Evolutionary conservation across 2,329 filamentous ascomycete species (phyloP).

Genomic region (Botrytis medusae): DNA sequence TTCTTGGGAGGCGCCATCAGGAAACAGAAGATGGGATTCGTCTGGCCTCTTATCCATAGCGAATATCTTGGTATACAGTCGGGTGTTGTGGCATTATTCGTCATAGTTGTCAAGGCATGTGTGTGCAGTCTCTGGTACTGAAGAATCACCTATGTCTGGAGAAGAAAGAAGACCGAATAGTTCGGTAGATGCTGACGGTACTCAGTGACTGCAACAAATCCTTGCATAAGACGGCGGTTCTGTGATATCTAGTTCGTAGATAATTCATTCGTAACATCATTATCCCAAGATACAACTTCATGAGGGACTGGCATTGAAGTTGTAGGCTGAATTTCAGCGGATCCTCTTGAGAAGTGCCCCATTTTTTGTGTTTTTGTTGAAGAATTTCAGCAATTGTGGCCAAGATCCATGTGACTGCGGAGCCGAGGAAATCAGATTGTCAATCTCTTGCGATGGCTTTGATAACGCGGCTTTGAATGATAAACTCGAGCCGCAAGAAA

Average conservation of each 20-base stretch:
- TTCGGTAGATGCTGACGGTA: constrained; percentile 22
- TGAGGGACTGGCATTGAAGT: background rate
- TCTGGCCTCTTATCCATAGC: background rate
- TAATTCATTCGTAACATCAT: background rate
- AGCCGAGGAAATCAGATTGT: background rate
- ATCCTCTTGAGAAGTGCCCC: no score
- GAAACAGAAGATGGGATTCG: background rate
- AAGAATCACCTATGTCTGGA: constrained; percentile 30
- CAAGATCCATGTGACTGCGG: background rate
- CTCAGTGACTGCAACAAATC: background rate
- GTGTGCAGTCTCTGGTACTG: constrained; percentile 33
- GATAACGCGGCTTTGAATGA: background rate
- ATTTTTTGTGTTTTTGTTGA: no score
- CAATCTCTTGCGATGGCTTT: background rate
- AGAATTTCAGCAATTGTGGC: background rate
- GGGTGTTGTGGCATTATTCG: constrained; percentile 16
- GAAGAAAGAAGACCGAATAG: constrained; percentile 30
- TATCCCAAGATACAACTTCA: background rate
- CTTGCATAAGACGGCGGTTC: constrained; percentile 21
- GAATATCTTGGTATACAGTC: background rate
- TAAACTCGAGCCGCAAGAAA: background rate
- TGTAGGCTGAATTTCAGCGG: background rate
- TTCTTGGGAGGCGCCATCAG: background rate
- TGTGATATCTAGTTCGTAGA: constrained; percentile 7
- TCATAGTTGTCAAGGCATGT: constrained; percentile 28